Evolutionary conservation across 768 basidiomycete genomes (phyloP).

Genomic region (Tulasnella sp.): DNA sequence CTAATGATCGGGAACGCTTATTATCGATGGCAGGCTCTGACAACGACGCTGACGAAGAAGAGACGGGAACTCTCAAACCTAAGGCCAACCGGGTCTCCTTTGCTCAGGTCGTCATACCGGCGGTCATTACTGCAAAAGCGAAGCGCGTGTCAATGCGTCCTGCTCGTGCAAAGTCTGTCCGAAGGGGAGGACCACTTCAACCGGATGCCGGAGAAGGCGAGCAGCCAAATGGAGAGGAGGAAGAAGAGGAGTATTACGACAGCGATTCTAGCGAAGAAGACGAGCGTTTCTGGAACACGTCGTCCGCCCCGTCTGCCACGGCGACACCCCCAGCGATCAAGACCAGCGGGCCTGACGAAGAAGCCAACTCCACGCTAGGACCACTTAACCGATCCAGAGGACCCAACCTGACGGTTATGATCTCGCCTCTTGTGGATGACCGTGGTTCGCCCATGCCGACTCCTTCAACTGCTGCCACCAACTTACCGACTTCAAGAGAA

Average conservation of each 20-base stretch:
- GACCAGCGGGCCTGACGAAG: slow-evolving; percentile 7
- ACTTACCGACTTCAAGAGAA: slow-evolving; percentile 39
- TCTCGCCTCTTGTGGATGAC: slow-evolving; percentile 15
- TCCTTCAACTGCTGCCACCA: neutral
- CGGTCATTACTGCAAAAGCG: slow-evolving; percentile 1
- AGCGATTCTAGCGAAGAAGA: slow-evolving; percentile 26
- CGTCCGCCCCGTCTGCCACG: neutral
- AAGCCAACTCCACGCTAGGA: neutral
- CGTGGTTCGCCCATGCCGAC: slow-evolving; percentile 37
- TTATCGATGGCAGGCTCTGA: slow-evolving; percentile 30
- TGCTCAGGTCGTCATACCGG: neutral
- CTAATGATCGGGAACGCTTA: neutral
- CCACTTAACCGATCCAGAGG: slow-evolving; percentile 13
- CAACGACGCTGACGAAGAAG: slow-evolving; percentile 26
- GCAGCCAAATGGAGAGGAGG: neutral
- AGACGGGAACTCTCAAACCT: slow-evolving; percentile 22
- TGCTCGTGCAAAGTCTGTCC: slow-evolving; percentile 18
- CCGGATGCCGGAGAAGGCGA: neutral
- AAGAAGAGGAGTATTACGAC: slow-evolving; percentile 28
- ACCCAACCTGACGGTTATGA: slow-evolving; percentile 22
- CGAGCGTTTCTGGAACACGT: slow-evolving; percentile 29
- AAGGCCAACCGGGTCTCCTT: neutral
- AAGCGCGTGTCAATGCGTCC: slow-evolving; percentile 20
- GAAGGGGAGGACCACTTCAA: neutral
- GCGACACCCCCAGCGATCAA: slow-evolving; percentile 26